A percentile compares a stretch with the other conserved stretches of the same genome.
Conservation (phyloP, 176 grass and related monocot genomes). For the Hsuehochloa calcarea region DNA sequence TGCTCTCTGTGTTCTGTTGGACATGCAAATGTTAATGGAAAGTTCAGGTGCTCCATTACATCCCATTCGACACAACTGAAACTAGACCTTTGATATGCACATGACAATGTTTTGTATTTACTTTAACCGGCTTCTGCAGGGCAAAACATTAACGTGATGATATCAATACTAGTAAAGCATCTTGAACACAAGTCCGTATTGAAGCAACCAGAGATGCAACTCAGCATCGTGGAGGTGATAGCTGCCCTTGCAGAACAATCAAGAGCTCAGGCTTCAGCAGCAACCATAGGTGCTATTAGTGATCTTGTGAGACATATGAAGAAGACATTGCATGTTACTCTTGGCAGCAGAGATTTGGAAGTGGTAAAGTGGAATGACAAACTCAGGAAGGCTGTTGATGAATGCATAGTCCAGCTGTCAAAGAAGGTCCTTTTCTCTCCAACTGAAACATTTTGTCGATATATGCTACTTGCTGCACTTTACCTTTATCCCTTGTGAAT, state of each 20-base stretch:
- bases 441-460: neutral
- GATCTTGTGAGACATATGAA: conserved; percentile 91
- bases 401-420: conserved; percentile 74
- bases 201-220: conserved; percentile 88
- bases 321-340: conserved; percentile 66
- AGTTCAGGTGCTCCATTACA: conserved; percentile 54
- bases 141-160: conserved; percentile 77
- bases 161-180: conserved; percentile 89
- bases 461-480: neutral
- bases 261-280: conserved; percentile 62
- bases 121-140: conserved; percentile 49
- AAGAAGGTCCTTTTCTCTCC: conserved; percentile 63
- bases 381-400: conserved; percentile 64
- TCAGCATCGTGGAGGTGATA: conserved; percentile 74
- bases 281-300: conserved; percentile 82
- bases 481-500: neutral
- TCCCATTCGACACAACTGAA: neutral
- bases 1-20: conserved; percentile 59
- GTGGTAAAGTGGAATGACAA: conserved; percentile 77
- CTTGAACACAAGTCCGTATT: conserved; percentile 78
- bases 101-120: conserved; percentile 23
- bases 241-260: conserved; percentile 72
- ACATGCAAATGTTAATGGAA: conserved; percentile 85
- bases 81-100: conserved; percentile 3
- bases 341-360: conserved; percentile 60